Evolutionary conservation across 352 stramenopile genomes (phyloP).

Genomic region (Pythium aristosporum): DNA sequence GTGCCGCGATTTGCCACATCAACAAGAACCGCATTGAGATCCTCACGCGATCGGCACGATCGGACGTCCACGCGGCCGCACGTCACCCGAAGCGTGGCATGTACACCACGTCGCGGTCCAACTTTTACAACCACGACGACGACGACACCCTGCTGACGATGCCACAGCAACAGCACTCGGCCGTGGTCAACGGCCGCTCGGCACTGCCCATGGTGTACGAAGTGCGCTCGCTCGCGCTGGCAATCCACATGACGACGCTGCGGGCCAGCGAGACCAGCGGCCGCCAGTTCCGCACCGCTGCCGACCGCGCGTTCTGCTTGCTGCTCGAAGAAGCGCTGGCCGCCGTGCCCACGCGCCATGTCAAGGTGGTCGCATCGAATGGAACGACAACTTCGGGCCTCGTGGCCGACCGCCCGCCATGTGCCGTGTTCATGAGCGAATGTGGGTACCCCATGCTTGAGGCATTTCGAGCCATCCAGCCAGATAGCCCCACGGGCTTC

Average conservation of each 20-base stretch:
- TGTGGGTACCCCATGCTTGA: constrained; percentile 31
- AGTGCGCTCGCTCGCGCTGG: constrained; percentile 24
- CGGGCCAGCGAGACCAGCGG: constrained; percentile 11
- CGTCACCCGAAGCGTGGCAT: constrained; percentile 29
- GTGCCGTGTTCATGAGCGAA: constrained; percentile 26
- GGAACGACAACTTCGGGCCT: constrained; percentile 14
- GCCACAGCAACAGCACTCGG: not conserved
- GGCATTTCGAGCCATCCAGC: constrained; percentile 29
- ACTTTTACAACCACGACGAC: constrained; percentile 8
- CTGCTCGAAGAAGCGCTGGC: constrained; percentile 35
- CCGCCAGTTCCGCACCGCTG: constrained; percentile 15
- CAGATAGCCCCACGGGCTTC: constrained; percentile 26
- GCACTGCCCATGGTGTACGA: constrained; percentile 28
- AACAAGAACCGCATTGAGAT: constrained; percentile 47
- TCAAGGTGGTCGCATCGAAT: constrained; percentile 21
- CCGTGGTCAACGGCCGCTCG: constrained; percentile 6
- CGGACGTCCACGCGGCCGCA: constrained; percentile 20
- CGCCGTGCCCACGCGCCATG: constrained; percentile 13
- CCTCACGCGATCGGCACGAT: constrained; percentile 29
- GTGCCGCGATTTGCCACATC: constrained; percentile 41
- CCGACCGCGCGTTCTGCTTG: constrained; percentile 28
- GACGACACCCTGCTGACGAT: not conserved
- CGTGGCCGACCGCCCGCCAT: constrained; percentile 12
- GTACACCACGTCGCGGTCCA: constrained; percentile 30
- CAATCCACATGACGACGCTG: constrained; percentile 27